Evolutionary conservation across 2,329 filamentous ascomycete species (phyloP).

Genomic region (Tolypocladium album): DNA sequence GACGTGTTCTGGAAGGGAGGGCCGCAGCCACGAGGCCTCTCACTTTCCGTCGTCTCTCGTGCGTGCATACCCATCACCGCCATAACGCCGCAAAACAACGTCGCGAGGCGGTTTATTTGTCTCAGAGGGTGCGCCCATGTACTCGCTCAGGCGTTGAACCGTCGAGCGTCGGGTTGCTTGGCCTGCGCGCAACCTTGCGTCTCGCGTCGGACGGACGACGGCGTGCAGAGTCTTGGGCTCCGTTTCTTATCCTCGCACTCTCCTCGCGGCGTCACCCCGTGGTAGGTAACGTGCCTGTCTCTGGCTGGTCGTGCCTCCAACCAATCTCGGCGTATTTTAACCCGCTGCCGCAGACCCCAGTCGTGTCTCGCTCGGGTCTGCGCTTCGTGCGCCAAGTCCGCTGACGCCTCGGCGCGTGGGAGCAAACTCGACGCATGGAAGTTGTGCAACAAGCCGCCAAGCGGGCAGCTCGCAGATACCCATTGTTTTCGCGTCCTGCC

Average conservation of each 20-base stretch:
- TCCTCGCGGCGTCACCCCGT: not conserved
- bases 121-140: not conserved
- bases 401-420: not conserved
- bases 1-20: not conserved
- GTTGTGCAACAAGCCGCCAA: not conserved
- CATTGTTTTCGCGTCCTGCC: not conserved
- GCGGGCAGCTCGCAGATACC: not conserved
- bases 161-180: not conserved
- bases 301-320: not conserved
- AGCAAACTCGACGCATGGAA: not conserved
- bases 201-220: not conserved
- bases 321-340: not conserved
- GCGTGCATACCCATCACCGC: not conserved
- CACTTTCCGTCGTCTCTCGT: not conserved
- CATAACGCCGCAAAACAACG: not conserved
- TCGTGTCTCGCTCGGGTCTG: not conserved
- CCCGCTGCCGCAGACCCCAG: not conserved
- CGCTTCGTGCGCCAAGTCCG: not conserved
- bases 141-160: not conserved
- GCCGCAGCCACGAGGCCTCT: not conserved
- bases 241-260: not conserved
- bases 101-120: not conserved
- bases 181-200: not conserved
- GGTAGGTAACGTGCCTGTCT: not conserved
- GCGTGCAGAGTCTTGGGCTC: not conserved